Base-by-base conservation (phyloP, 2,329 filamentous ascomycete genomes). In the Exophiala sideris region DNA sequence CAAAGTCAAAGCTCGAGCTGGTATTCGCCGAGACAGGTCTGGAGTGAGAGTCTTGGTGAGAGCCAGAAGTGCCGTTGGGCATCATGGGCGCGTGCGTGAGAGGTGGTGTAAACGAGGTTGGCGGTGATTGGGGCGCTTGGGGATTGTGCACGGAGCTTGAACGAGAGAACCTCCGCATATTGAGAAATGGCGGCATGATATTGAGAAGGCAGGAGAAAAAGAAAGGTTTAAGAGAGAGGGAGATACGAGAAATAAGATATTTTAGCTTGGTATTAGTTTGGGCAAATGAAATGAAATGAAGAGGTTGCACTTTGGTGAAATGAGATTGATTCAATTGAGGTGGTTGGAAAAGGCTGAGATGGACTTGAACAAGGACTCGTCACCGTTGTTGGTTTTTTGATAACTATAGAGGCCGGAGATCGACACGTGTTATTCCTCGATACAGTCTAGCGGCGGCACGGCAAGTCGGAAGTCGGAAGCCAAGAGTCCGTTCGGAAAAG, bases 1-100 rank as follows among this genome's bases (percentile, higher is more conserved):
- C 50, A 36, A 64, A 62, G 48, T 62, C 61, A 45, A 63, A 63
- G 48, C 57, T 60, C 3, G 57, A 57, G 36, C 52, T 49, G 14
- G 59, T 63, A 11, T 56, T 57, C 18, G 47, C 52, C 9, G 61
- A 63, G 29, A 56, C 52, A 8, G 61, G 61, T 48, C 61, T 50
- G 8, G 61, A 61, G 18, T 57, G 54, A 32, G 45, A 54, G 41
- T 51, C 52, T 3, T 58, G 55, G 3, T 53, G 49, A 24, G 54
- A 56, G 2, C 46, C 48, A 8, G 50, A 14, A 5, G 44, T 50
- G 9, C 55, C 52, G 35, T 57, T 60, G 10, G 57, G 46, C 47
- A 59, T 33, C 58, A 61, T 61, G 11, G 53, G 39, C 10, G 58
- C 56, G 45, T 61, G 58, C n/a, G 55, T 54, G 12, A 61, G 56